Base-by-base conservation (phyloP, 2,329 filamentous ascomycete genomes). In the Botrytis hyacinthi region DNA sequence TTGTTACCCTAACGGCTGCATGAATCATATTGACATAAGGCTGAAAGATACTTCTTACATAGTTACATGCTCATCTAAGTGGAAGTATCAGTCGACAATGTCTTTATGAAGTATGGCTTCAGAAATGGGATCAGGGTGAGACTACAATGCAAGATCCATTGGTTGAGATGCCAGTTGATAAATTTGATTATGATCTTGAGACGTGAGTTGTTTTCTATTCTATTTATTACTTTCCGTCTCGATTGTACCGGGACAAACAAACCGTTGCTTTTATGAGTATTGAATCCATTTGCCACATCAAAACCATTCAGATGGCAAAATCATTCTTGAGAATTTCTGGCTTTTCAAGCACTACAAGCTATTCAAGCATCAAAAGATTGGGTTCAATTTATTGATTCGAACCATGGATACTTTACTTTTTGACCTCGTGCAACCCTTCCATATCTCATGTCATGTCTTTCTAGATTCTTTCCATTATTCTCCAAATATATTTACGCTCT, bases 11-110 rank as follows among this genome's bases (percentile, higher is more conserved):
- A 54, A 65, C 32, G 44, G 44, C 69, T 63, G 69, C 69, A 71
- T 71, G 69, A 71, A 46, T 65, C n/a, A 35, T 35, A 42, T 71
- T 69, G 73, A 70, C 60, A 76, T 75, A 70, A 75, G 74, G 77
- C 76, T 76, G 68, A 75, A 73, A 59, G 18, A 59, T 74, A 67
- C 32, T 67, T 62, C 60, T 42, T 51, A 18, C 65, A 66, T 76
- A 94, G 91, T 87, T 95, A 71, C 93, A 96, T 79, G 93, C 93
- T 75, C 93, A 96, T 82, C 86, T 96, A 62, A 93, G 90, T 59
- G 93, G 93, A 71, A 94, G 91, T 81, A 93, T 96, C 81, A 91
- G 88, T 79, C 88, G 91, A 46, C 83, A 89, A 78, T 91, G 89
- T 75, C 88, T 96, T 2, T 92, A 94, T 79, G 87, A 93, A 54